These are phyloP conservation scores for Sphenostylis stenocarpa DNA, from an alignment of 306 rosid species.

Conservation along the genomic window DNA sequence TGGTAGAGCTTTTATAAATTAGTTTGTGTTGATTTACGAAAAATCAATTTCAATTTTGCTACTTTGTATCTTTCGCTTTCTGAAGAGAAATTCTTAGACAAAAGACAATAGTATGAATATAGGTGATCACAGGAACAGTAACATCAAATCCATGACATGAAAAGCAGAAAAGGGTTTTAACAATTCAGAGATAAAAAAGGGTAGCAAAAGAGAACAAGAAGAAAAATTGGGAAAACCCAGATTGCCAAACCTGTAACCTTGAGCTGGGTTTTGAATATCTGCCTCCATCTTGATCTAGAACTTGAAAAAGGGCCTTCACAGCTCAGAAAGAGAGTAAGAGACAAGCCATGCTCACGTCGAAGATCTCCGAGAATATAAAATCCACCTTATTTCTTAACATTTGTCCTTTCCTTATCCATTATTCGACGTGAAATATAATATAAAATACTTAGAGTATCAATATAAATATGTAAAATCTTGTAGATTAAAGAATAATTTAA, in stretches of 20 bases:
- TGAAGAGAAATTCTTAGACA: no score
- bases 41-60: no score
- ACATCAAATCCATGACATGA: slow-evolving; percentile 12
- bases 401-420: neutral
- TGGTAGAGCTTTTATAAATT: no score
- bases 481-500: no score
- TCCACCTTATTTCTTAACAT: neutral
- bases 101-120: neutral
- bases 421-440: neutral
- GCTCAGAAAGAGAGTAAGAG: slow-evolving; percentile 2
- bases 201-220: neutral
- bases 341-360: neutral
- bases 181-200: neutral
- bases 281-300: slow-evolving; percentile 43
- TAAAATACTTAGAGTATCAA: no score
- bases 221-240: neutral
- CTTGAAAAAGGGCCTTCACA: neutral
- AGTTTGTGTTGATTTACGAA: no score
- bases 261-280: slow-evolving; percentile 31
- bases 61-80: no score
- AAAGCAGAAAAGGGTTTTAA: neutral
- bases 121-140: neutral
- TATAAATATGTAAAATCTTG: no score
- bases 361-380: neutral
- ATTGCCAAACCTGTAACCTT: slow-evolving; percentile 44